Percentiles rank a stretch among this genome's conserved stretches.
These are phyloP conservation scores for Discostella pseudostelligera DNA, from an alignment of 108 stramenopile species.

Conservation along the genomic window DNA sequence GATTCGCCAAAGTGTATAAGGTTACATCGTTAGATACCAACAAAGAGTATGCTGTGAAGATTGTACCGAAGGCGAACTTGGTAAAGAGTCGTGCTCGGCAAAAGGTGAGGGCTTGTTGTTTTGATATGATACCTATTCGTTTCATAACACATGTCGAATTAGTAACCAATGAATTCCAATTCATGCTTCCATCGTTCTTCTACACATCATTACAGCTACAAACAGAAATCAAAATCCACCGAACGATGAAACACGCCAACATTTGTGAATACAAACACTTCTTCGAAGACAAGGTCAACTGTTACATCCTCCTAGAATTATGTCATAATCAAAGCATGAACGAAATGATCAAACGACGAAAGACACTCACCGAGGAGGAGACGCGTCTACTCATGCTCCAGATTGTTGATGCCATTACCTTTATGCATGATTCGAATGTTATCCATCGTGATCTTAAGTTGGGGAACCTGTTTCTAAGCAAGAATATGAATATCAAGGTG, in stretches of 20 bases:
- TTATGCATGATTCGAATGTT: constrained; percentile 90
- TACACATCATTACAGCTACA: constrained; percentile 74
- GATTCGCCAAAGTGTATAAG: constrained; percentile 92
- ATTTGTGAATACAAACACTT: constrained; percentile 97
- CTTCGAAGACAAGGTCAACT: constrained; percentile 95
- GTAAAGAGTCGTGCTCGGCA: constrained; percentile 85
- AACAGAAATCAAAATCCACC: constrained; percentile 98
- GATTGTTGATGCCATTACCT: constrained; percentile 84
- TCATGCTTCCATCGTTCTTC: background rate
- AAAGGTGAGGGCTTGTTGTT: constrained; percentile 75
- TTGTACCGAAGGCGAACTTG: constrained; percentile 91
- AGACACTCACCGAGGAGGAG: constrained; percentile 88
- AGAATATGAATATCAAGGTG: constrained; percentile 72
- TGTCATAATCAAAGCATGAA: constrained; percentile 96
- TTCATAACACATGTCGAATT: constrained; percentile 4
- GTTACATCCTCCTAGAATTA: constrained; percentile 97
- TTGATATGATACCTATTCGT: no score
- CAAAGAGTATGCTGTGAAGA: constrained; percentile 88
- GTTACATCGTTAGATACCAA: constrained; percentile 81
- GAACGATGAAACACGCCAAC: constrained; percentile 87
- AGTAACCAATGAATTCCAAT: background rate
- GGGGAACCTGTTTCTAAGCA: constrained; percentile 95
- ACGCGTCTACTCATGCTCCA: constrained; percentile 78
- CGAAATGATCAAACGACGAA: constrained; percentile 92
- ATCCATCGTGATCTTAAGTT: constrained; percentile 99